Evolutionary conservation across 345 rosid genomes (phyloP).

Genomic region (Angophora floribunda): DNA sequence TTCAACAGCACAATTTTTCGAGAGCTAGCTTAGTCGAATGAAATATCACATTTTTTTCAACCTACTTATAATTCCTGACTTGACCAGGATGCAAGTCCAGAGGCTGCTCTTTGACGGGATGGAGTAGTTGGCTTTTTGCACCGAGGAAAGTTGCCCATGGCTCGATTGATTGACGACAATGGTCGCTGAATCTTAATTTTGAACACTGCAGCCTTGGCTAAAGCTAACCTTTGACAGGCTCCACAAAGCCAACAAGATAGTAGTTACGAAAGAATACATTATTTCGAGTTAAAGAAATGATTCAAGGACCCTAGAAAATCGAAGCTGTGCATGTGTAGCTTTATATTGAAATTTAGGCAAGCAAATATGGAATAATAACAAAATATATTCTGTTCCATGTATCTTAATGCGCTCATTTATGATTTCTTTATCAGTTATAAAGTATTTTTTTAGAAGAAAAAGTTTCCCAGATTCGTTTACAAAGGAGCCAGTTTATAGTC

Average conservation of each 20-base stretch:
- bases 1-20: neutral
- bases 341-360: too few relatives aligned
- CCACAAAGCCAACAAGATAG: neutral
- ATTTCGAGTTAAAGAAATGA: too few relatives aligned
- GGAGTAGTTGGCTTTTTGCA: slow-evolving; percentile 36
- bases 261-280: too few relatives aligned
- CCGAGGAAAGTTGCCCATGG: slow-evolving; percentile 6
- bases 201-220: neutral
- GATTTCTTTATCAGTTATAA: too few relatives aligned
- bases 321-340: too few relatives aligned
- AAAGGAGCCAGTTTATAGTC: neutral
- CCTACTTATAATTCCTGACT: slow-evolving; percentile 23
- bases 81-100: slow-evolving; percentile 22
- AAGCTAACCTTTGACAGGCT: neutral
- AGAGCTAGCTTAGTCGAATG: neutral
- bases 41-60: neutral
- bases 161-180: slow-evolving; percentile 14
- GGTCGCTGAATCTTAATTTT: neutral
- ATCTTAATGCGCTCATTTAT: neutral
- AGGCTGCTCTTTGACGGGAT: slow-evolving; percentile 10
- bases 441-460: neutral
- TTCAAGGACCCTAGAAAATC: too few relatives aligned
- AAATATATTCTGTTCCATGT: too few relatives aligned
- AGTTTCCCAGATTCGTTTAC: neutral
- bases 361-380: too few relatives aligned